Evolutionary conservation across 2,329 filamentous ascomycete genomes (phyloP), one percentile per base, ranked within the genome.

Genomic region (Apiospora koreana): DNA sequence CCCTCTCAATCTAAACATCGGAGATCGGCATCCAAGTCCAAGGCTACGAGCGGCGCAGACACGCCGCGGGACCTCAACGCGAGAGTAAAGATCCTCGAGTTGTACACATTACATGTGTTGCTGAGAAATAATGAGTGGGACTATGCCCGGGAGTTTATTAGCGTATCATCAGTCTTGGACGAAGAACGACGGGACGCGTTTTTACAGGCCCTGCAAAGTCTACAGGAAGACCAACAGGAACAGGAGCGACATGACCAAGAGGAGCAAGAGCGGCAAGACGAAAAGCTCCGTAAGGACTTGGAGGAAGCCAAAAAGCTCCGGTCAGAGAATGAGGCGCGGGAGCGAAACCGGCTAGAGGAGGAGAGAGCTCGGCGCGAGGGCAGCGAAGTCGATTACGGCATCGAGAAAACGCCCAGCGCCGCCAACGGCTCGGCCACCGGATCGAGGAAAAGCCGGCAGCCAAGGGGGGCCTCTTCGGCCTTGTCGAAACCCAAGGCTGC

Each of bases 81-180:
- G 5, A 89, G 94, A 64, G 91, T 98, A 73, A 97, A 97, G 83
- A 93, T 99, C 54, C 89, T 99, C 67, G 96, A 99, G 82, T 87
- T 99, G 10, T 99, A 98, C 80, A 97, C 94, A 1, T 87, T 99
- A 5, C 96, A 99, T 78, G 94, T 98, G 9, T 89, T 99, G n/a
- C 91, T 95, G 6, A 89, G 94, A 68, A 98, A 98, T 76, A 91
- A 94, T 69, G 94, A 98, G 82, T 99, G 96, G 96, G 94, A 97
- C 71, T 98, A 98, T 76, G 94, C 96, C 4, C 89, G 90, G 71
- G 93, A 97, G 75, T 98, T 98, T 80, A 97, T 98, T 77, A 90
- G 87, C 76, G 89, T 94, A 77, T 96, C 91, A 79, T 91, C 95
- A 65, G 90, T 97, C 35, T 87, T 99, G 1, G 95, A 98, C 79